Conservation (phyloP, 2,329 filamentous ascomycete species). For the Exophiala viscosa region DNA sequence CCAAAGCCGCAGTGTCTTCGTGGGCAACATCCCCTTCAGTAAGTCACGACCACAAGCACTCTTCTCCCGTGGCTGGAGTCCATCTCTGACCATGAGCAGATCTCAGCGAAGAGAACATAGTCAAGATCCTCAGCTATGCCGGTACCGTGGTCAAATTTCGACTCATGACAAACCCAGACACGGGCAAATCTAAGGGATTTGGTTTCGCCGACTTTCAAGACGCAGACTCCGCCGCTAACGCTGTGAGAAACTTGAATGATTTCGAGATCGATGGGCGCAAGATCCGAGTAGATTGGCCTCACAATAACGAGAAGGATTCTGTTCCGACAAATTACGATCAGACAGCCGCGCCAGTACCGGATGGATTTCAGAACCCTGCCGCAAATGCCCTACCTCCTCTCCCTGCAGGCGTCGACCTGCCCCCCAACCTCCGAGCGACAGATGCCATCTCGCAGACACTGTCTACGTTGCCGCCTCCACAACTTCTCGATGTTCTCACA, state of each 20-base stretch:
- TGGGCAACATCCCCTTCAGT: conserved; percentile 63
- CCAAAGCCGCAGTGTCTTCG: conserved; percentile 43
- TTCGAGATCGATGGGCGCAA: conserved; percentile 93
- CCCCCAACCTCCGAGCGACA: conserved; percentile 74
- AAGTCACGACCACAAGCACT: conserved; percentile 74
- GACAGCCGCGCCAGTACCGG: conserved; percentile 32
- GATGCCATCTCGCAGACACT: conserved; percentile 92
- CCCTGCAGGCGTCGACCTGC: conserved; percentile 78
- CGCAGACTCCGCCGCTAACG: conserved; percentile 84
- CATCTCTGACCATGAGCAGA: conserved; percentile 51
- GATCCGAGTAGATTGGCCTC: conserved; percentile 91
- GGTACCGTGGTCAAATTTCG: conserved; percentile 90
- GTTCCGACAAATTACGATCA: conserved; percentile 50
- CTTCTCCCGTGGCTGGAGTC: conserved; percentile 27
- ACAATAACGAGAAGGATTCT: conserved; percentile 76
- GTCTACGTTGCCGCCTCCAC: conserved; percentile 76
- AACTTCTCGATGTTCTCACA: conserved; percentile 86
- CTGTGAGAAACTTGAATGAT: conserved; percentile 92
- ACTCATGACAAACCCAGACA: conserved; percentile 92
- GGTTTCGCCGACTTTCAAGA: conserved; percentile 96
- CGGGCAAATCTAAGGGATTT: conserved; percentile 90
- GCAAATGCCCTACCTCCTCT: conserved; percentile 63
- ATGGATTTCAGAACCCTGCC: conserved; percentile 34
- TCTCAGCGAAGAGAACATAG: conserved; percentile 92
- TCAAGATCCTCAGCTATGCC: conserved; percentile 84